phyloP scores from a whole-genome alignment of 2,329 filamentous ascomycete genomes.

The Xylaria sp. region DNA sequence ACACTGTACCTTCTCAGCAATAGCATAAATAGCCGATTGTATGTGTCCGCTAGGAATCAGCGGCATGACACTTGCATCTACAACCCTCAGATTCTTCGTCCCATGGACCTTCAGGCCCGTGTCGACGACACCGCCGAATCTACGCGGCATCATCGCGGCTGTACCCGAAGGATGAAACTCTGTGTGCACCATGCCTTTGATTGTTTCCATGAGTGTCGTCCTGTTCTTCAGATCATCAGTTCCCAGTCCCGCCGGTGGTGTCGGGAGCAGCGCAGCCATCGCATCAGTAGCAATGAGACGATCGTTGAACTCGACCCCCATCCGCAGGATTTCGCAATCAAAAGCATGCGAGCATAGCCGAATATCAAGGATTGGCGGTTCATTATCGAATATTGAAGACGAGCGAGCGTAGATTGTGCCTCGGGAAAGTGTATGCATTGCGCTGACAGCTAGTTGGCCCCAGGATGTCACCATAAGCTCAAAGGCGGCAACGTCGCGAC shows the following conservation, averaged over 20 bases:
- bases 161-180: constrained; percentile 59
- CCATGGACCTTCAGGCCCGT: constrained; percentile 57
- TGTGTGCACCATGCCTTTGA: constrained; percentile 50
- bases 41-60: constrained; percentile 56
- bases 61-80: constrained; percentile 59
- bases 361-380: constrained; percentile 56
- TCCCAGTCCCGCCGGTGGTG: constrained; percentile 40
- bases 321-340: constrained; percentile 50
- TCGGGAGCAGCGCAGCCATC: constrained; percentile 44
- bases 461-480: constrained; percentile 50
- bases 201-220: constrained; percentile 42
- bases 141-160: constrained; percentile 57
- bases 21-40: constrained; percentile 46
- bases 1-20: constrained; percentile 54
- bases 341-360: constrained; percentile 58
- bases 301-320: constrained; percentile 45
- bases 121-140: constrained; percentile 58
- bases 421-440: constrained; percentile 57
- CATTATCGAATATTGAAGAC: constrained; percentile 50
- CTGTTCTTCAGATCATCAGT: constrained; percentile 41
- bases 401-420: constrained; percentile 56
- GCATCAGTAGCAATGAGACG: constrained; percentile 43
- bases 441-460: constrained; percentile 49
- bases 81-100: constrained; percentile 56
- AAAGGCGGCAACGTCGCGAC: constrained; percentile 42